Evolutionary conservation across 768 basidiomycete genomes (phyloP).

Genomic region (Leucocoprinus leucothites): DNA sequence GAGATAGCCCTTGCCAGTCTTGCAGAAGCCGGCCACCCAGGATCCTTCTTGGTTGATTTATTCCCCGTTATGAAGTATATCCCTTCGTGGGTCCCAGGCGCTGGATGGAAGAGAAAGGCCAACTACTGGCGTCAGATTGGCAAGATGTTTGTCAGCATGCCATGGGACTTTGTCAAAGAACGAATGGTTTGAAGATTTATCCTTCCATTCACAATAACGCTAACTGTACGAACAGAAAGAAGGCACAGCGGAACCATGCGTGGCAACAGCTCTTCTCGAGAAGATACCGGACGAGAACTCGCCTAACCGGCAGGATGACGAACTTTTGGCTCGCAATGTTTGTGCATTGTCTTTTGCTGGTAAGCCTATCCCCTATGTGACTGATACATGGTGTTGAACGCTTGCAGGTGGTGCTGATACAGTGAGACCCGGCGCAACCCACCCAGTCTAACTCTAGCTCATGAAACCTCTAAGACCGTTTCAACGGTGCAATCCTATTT

Average conservation of each 20-base stretch:
- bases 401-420: background rate
- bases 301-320: background rate
- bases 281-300: background rate
- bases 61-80: conserved; percentile 32
- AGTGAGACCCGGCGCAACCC: background rate
- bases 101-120: conserved; percentile 33
- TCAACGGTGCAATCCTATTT: conserved; percentile 5
- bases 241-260: background rate
- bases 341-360: conserved; percentile 9
- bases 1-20: conserved; percentile 26
- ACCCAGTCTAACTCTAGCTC: too few species aligned
- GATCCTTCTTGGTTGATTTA: conserved; percentile 33
- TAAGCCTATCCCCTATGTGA: background rate
- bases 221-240: background rate
- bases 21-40: conserved; percentile 25
- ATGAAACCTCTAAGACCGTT: background rate
- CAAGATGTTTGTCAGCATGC: conserved; percentile 27
- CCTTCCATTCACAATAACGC: too few species aligned
- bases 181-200: conserved; percentile 21
- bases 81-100: conserved; percentile 36
- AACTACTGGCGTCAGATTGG: conserved; percentile 25
- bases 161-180: conserved; percentile 27
- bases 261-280: conserved; percentile 5
- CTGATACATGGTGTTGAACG: background rate
- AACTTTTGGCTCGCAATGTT: background rate